Conservation (phyloP, 768 basidiomycete genomes). For the Postia placenta region DNA sequence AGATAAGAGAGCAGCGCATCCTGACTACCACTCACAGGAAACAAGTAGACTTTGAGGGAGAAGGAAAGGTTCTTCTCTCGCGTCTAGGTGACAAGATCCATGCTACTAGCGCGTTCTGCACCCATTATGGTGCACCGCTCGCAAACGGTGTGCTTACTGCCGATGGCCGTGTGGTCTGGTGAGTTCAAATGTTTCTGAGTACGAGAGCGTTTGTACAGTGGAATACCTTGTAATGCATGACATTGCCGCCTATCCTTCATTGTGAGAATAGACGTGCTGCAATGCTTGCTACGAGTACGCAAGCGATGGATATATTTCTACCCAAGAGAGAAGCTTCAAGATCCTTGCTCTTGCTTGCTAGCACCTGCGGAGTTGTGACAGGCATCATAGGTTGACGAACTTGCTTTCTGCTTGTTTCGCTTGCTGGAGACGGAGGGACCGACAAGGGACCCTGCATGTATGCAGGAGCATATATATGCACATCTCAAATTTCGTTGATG, state of each 20-base stretch:
- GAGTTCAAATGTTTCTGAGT: slow-evolving; percentile 23
- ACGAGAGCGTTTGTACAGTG: too few relatives aligned
- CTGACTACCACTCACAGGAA: slow-evolving; percentile 64
- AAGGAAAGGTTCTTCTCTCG: slow-evolving; percentile 73
- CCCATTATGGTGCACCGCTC: slow-evolving; percentile 88
- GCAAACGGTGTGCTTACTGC: slow-evolving; percentile 75
- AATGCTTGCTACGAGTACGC: background rate
- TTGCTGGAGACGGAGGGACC: too few relatives aligned
- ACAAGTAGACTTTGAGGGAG: slow-evolving; percentile 67
- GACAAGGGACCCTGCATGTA: too few relatives aligned
- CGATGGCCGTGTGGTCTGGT: slow-evolving; percentile 79
- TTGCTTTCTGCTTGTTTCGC: too few relatives aligned
- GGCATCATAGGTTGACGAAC: too few relatives aligned
- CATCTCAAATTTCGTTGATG: too few relatives aligned
- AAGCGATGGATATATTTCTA: too few relatives aligned
- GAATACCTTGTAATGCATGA: background rate
- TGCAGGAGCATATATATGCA: too few relatives aligned
- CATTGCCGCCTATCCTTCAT: background rate
- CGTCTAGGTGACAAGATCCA: slow-evolving; percentile 69
- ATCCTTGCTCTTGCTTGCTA: too few relatives aligned
- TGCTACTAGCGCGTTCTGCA: slow-evolving; percentile 82
- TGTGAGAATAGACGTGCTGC: background rate
- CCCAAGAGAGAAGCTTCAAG: too few relatives aligned
- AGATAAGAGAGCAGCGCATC: too few relatives aligned
- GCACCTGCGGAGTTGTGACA: too few relatives aligned